These are phyloP conservation scores for Yarrowia alimentaria DNA, from an alignment of 805 yeast genomes.

Conservation along the genomic window DNA sequence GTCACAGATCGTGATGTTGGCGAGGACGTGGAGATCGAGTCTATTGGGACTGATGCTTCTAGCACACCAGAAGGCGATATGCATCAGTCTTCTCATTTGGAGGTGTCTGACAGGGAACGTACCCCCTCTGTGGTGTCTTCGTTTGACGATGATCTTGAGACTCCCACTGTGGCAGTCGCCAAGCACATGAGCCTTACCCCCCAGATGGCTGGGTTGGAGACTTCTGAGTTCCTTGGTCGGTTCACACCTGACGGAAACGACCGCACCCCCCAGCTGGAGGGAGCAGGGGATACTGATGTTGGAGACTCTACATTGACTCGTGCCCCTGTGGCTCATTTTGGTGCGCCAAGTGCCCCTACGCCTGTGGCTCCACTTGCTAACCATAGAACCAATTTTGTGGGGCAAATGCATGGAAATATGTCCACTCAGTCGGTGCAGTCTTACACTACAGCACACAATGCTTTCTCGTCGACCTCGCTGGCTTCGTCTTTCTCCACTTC, in stretches of 20 bases:
- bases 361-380: conserved; percentile 7
- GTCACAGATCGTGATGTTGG: background rate
- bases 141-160: conserved; percentile 17
- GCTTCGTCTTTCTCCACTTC: conserved; percentile 19
- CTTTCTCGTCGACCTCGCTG: conserved; percentile 9
- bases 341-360: conserved; percentile 14
- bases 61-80: background rate
- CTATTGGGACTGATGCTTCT: conserved; percentile 2
- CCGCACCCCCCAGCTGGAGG: conserved; percentile 15
- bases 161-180: conserved; percentile 18
- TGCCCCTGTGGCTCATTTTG: conserved; percentile 8
- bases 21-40: conserved; percentile 24
- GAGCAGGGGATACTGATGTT: background rate
- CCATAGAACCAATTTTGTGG: background rate
- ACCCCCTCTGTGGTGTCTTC: conserved; percentile 10
- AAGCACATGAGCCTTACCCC: conserved; percentile 19
- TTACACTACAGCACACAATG: conserved; percentile 14
- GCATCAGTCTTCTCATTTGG: background rate
- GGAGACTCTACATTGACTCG: conserved; percentile 3
- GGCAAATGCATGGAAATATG: background rate
- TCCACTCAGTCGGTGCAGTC: conserved; percentile 19
- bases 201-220: conserved; percentile 10
- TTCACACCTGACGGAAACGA: conserved; percentile 13
- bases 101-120: background rate
- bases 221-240: conserved; percentile 16